Base-by-base conservation (phyloP, 495 filamentous ascomycete genomes). In the Daldinia childiae region DNA sequence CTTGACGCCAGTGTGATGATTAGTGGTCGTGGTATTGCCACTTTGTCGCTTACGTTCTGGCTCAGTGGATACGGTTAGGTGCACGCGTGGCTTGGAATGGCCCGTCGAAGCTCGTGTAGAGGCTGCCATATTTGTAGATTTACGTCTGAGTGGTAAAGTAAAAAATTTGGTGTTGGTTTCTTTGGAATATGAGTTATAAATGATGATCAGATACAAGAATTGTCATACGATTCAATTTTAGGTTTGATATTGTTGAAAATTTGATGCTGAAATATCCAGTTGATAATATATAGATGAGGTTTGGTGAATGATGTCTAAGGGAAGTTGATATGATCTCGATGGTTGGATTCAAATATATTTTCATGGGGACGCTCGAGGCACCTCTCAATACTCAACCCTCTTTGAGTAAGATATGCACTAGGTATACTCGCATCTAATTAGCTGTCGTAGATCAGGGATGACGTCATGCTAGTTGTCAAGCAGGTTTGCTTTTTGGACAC, bases 71-170 rank as follows among this genome's bases (percentile, higher is more conserved):
- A 78, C 62, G 52, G 56, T 71, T 6, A 74, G 14, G 27, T 76
- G 71, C 15, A 73, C 41, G 55, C 66, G 73, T 39, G 73, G 71
- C 64, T 74, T 76, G 55, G 73, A 67, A 6, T 76, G 70, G 2
- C 72, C 68, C 24, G 77, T 72, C 2, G 77, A 77, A 6, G 77
- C 71, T 38, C 77, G 76, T 29, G 78, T 79, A n/a, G 72, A 79
- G 21, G 75, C 69, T 24, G 30, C 3, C 77, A 79, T 79, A 8
- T 26, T 43, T 57, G 7, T 34, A 36, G 26, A 0, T 27, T 21
- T 30, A n/a, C 1, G 7, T 55, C 24, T 15, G 48, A 27, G 19
- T 27, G 11, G 14, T 15, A 26, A 2, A 27, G 4, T 0, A 17
- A 27, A 32, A n/a, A 4, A 32, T 30, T 30, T 55, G 15, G 12